A percentile compares a stretch with the other conserved stretches of the same genome.
Evolutionary conservation across 352 stramenopile species (phyloP).

Genomic region (Globisporangium cylindrosporum): DNA sequence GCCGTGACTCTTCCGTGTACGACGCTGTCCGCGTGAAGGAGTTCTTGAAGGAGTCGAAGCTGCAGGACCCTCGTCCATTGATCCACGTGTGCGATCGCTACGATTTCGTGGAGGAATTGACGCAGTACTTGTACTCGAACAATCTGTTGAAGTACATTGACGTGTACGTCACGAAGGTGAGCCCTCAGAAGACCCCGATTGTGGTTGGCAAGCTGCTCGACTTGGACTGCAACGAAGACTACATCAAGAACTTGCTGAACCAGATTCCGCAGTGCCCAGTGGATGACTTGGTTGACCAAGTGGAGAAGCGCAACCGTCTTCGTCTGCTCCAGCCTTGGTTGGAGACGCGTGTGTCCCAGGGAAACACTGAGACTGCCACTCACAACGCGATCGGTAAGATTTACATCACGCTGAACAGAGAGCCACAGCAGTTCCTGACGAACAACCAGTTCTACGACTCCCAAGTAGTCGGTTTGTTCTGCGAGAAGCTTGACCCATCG

Average conservation of each 20-base stretch:
- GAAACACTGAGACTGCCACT: slow-evolving; percentile 97
- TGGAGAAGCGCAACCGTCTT: slow-evolving; percentile 99
- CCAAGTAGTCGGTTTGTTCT: slow-evolving; percentile 98
- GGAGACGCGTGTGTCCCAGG: slow-evolving; percentile 98
- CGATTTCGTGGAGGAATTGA: slow-evolving; percentile 99
- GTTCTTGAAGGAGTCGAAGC: slow-evolving; percentile 99
- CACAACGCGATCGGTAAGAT: slow-evolving; percentile 99
- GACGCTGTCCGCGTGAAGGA: slow-evolving; percentile 99
- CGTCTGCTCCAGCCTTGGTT: slow-evolving; percentile 99
- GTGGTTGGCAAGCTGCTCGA: slow-evolving; percentile 99
- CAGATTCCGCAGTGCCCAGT: slow-evolving; percentile 94
- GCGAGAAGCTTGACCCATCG: slow-evolving; percentile 99
- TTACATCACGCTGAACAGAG: slow-evolving; percentile 99
- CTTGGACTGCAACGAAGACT: slow-evolving; percentile 99
- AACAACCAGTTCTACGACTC: slow-evolving; percentile 99
- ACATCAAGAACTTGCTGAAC: slow-evolving; percentile 99
- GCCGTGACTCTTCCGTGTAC: slow-evolving; percentile 99
- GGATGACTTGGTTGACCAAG: slow-evolving; percentile 98
- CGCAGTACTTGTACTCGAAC: slow-evolving; percentile 99
- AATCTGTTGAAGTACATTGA: slow-evolving; percentile 99
- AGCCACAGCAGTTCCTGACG: slow-evolving; percentile 98
- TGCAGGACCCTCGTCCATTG: slow-evolving; percentile 97
- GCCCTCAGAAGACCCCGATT: slow-evolving; percentile 97
- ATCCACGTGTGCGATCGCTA: slow-evolving; percentile 99
- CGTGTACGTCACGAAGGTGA: slow-evolving; percentile 98